Base-by-base conservation (phyloP, 1,139 yeast species). In the Lodderomyces orthopsilosis region DNA sequence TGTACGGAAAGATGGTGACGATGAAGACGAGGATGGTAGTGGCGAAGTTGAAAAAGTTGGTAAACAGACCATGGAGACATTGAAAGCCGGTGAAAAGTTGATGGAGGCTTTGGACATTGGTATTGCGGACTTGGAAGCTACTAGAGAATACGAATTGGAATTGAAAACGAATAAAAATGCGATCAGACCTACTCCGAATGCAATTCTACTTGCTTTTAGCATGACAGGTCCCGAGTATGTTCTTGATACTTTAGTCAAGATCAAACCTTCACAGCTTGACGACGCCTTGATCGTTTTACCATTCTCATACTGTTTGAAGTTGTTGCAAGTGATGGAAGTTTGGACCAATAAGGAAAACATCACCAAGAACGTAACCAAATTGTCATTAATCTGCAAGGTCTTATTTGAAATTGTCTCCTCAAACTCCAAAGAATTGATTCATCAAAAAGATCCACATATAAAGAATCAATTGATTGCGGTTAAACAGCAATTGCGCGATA, bases 101-200 rank as follows among this genome's bases (percentile, higher is more conserved):
- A 84, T 90, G 78, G 98, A 93, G 59, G 97, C 98, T 0, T 69
- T 93, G 39, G 98, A 93, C 51, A 71, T 91, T 50, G 95, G 95
- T 2, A 67, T 70, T 24, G 81, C 78, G 45, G 97, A 90, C 54
- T 66, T 88, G 35, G 81, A 78, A 36, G 79, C 79, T n/a, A 59
- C 63, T 24, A 79, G 74, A 44, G 75, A 73, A 41, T 83, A 84
- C 55, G 43, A 48, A 41, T 63, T 62, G 33, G 48, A 67, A 43
- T 57, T 53, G 57, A 75, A 77, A 55, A 62, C 50, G 45, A 50
- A 63, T 24, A 48, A 68, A 40, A 73, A 66, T 49, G 90, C 81
- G 4, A 59, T 67, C 6, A 73, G 74, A 47, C 95, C 95, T 2
- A 74, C 78, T 2, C 77, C 82, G 28, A 77, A 89, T 58, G 75